Conservation (phyloP, 176 grass and related monocot species). For the Hordeum vulgare region MorexV3_pseudomolecules_assembly NC_058518.1:454555309-454555808, state of each 20-base stretch:
- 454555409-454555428: constrained; percentile 68
- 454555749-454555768: constrained; percentile 83
- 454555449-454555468: constrained; percentile 84
- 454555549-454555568: constrained; percentile 86
- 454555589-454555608: constrained; percentile 57
- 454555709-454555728: constrained; percentile 62
- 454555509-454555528: constrained; percentile 54
- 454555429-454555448: constrained; percentile 62
- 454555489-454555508: constrained; percentile 55
- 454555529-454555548: constrained; percentile 88
- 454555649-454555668: constrained; percentile 73
- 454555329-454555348: constrained; percentile 76
- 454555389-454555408: constrained; percentile 51
- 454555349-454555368: constrained; percentile 40
- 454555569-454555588: constrained; percentile 87
- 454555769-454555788: constrained; percentile 88
- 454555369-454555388: constrained; percentile 48
- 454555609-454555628: constrained; percentile 66
- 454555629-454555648: constrained; percentile 61
- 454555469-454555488: constrained; percentile 62
- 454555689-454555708: constrained; percentile 81
- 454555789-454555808: constrained; percentile 88
- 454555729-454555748: constrained; percentile 38
- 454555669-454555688: constrained; percentile 64
- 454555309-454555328: constrained; percentile 68